These are phyloP conservation scores for Stachybotrys elegans DNA, from an alignment of 2,329 filamentous ascomycete species.

Conservation along the genomic window DNA sequence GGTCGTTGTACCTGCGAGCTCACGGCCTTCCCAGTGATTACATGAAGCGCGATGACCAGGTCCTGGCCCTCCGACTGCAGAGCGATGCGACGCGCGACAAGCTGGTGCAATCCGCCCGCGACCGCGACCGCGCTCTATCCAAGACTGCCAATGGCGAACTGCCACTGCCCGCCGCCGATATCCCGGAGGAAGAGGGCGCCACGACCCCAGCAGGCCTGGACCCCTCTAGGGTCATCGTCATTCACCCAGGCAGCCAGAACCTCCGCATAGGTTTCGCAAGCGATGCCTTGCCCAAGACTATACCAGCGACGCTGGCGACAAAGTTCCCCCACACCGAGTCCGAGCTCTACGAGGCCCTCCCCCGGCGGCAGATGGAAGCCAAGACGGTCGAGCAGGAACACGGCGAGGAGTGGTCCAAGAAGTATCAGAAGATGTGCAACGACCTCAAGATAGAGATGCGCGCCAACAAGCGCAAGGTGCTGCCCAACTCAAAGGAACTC, in stretches of 20 bases:
- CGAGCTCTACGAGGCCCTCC: constrained; percentile 75
- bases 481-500: constrained; percentile 96
- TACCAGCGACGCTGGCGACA: constrained; percentile 87
- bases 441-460: constrained; percentile 90
- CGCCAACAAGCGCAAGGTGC: constrained; percentile 85
- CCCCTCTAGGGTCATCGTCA: constrained; percentile 87
- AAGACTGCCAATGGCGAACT: constrained; percentile 66
- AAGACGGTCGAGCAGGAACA: constrained; percentile 72
- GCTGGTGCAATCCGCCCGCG: constrained; percentile 80
- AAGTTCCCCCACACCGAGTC: constrained; percentile 75
- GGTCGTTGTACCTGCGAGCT: not conserved
- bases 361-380: constrained; percentile 61
- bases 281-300: constrained; percentile 87
- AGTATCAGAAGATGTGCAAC: constrained; percentile 75
- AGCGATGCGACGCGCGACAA: constrained; percentile 80
- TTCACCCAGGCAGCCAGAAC: constrained; percentile 94
- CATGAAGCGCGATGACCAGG: constrained; percentile 96
- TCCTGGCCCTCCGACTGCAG: constrained; percentile 81
- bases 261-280: constrained; percentile 91
- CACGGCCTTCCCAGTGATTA: constrained; percentile 64
- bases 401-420: constrained; percentile 72
- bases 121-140: constrained; percentile 79
- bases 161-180: constrained; percentile 54
- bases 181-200: constrained; percentile 52
- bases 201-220: constrained; percentile 56